These are phyloP conservation scores for Choricystis sp. DNA, from an alignment of 139 green algal genomes.

Conservation along the genomic window DNA sequence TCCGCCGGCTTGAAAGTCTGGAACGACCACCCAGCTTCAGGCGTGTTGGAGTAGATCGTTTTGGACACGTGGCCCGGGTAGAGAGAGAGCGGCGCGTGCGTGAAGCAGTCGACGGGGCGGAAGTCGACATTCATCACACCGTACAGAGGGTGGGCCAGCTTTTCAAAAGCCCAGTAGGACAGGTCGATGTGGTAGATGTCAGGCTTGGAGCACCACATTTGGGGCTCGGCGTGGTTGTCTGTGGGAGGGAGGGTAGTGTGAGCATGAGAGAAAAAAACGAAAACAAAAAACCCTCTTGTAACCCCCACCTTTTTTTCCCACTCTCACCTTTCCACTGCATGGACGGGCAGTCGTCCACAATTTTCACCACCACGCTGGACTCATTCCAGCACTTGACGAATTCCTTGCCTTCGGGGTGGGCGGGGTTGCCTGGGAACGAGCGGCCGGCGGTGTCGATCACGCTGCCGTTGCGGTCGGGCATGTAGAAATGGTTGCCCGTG, in stretches of 20 bases:
- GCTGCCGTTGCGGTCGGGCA: constrained; percentile 2
- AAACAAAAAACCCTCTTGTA: too few relatives aligned
- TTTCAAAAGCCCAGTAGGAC: constrained; percentile 38
- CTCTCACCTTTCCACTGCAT: neutral
- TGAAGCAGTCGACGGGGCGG: constrained; percentile 13
- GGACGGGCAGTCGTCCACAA: constrained; percentile 37
- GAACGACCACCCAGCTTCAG: neutral
- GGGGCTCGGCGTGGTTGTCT: neutral
- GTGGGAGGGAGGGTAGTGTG: too few relatives aligned
- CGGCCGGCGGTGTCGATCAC: constrained; percentile 13
- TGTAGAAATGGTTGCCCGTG: constrained; percentile 3
- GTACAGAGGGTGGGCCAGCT: constrained; percentile 23
- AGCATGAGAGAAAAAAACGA: too few relatives aligned
- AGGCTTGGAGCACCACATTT: neutral
- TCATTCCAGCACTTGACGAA: constrained; percentile 25
- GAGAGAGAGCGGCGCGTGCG: neutral
- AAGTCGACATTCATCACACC: constrained; percentile 3
- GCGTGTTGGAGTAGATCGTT: neutral
- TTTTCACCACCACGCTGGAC: constrained; percentile 11
- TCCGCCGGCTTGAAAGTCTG: neutral
- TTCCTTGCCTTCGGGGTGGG: constrained; percentile 1
- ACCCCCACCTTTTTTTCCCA: too few relatives aligned
- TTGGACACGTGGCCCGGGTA: neutral
- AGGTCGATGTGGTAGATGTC: constrained; percentile 42
- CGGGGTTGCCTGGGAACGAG: constrained; percentile 12